Percentiles rank a stretch among this genome's conserved stretches.
phyloP scores from a whole-genome alignment of 331 rosid genomes.

The Cucumis variabilis region DNA sequence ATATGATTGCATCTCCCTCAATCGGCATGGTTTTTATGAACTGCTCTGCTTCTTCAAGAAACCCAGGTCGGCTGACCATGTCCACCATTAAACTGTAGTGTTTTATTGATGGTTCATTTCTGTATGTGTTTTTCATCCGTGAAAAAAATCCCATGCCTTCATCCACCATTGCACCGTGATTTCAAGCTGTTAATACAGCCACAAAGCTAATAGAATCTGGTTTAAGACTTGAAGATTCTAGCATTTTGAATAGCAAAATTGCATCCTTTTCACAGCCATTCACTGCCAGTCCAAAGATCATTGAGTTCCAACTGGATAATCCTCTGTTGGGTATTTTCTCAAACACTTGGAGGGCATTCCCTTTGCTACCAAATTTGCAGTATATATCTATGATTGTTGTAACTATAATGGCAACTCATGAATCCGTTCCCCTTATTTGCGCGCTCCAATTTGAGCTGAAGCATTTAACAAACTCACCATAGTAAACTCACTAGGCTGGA shows the following conservation, averaged over 20 bases:
- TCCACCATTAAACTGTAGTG: constrained; percentile 87
- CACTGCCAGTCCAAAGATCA: constrained; percentile 75
- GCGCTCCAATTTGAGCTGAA: constrained; percentile 83
- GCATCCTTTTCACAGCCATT: constrained; percentile 76
- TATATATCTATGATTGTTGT: constrained; percentile 88
- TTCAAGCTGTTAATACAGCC: constrained; percentile 81
- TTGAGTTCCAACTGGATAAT: constrained; percentile 85
- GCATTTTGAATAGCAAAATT: constrained; percentile 58
- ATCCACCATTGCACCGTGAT: constrained; percentile 70
- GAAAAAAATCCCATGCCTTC: constrained; percentile 64
- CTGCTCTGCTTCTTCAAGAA: constrained; percentile 80
- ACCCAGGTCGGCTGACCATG: constrained; percentile 65
- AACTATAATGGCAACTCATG: constrained; percentile 60
- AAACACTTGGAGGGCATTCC: constrained; percentile 65
- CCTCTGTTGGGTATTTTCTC: constrained; percentile 51
- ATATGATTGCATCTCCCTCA: constrained; percentile 69
- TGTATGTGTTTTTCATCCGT: constrained; percentile 51
- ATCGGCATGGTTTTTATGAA: constrained; percentile 61
- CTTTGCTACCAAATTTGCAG: constrained; percentile 73
- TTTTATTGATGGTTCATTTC: constrained; percentile 65
- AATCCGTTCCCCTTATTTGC: constrained; percentile 80
- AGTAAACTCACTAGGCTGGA: constrained; percentile 77
- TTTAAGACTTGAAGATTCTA: constrained; percentile 52
- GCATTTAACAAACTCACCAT: constrained; percentile 92
- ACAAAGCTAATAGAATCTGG: constrained; percentile 78